Percentiles rank a stretch among this genome's conserved stretches.
Conservation (phyloP, 2,329 filamentous ascomycete species). For the Xylariaceae sp. region DNA sequence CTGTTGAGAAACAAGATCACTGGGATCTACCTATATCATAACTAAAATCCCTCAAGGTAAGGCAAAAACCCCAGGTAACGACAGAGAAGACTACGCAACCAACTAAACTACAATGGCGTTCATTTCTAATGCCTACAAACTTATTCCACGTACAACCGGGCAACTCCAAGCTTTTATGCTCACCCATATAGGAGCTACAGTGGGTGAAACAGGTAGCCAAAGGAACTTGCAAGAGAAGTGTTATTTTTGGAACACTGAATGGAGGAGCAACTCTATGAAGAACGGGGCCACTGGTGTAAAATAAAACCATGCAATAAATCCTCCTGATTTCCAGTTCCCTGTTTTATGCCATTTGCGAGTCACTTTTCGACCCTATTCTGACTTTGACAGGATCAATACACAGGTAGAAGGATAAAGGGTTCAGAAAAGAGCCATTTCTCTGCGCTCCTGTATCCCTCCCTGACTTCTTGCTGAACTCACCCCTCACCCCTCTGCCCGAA, state of each 20-base stretch:
- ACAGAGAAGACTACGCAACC: too few species aligned
- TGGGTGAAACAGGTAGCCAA: constrained; percentile 5
- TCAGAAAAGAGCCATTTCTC: neutral
- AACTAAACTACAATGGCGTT: too few species aligned
- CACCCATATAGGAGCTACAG: neutral
- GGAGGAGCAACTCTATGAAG: constrained; percentile 37
- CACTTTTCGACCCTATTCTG: constrained; percentile 30
- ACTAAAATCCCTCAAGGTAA: too few species aligned
- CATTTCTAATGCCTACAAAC: too few species aligned
- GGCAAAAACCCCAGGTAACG: too few species aligned
- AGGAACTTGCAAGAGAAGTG: constrained; percentile 17
- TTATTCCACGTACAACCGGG: neutral
- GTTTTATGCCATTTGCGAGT: constrained; percentile 36
- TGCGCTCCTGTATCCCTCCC: constrained; percentile 8
- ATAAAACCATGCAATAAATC: constrained; percentile 34
- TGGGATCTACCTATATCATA: too few species aligned
- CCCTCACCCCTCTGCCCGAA: constrained; percentile 5
- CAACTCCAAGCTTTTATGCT: constrained; percentile 1
- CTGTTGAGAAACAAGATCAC: too few species aligned
- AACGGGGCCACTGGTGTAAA: constrained; percentile 37
- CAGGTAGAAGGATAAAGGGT: constrained; percentile 6
- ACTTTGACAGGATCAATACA: constrained; percentile 34
- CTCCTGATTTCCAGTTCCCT: constrained; percentile 34
- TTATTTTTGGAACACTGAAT: constrained; percentile 22
- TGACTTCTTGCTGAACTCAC: constrained; percentile 8